These are phyloP conservation scores for Excoecaria agallocha DNA, from an alignment of 345 rosid genomes.

Conservation along the genomic window DNA sequence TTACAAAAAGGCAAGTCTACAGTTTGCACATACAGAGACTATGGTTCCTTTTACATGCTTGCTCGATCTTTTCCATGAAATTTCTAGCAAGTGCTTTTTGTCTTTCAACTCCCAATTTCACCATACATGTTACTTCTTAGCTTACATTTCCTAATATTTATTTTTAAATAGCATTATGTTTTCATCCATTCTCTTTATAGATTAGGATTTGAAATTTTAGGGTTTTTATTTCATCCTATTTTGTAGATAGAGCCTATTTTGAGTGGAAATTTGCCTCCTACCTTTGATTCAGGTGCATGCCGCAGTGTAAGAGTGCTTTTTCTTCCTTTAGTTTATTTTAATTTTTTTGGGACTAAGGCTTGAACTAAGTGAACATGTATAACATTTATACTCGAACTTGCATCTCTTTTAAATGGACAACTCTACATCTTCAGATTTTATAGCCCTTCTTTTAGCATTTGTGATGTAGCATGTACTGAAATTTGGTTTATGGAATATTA, in stretches of 20 bases:
- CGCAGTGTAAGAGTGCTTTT: slow-evolving; percentile 33
- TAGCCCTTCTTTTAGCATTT: neutral
- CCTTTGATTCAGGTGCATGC: slow-evolving; percentile 30
- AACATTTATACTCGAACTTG: neutral
- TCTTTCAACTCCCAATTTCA: slow-evolving; percentile 1
- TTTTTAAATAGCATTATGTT: neutral
- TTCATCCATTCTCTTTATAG: neutral
- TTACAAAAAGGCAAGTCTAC: slow-evolving; percentile 84
- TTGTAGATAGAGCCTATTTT: slow-evolving; percentile 39
- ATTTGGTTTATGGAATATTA: neutral
- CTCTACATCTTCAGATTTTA: no score
- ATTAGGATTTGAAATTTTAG: slow-evolving; percentile 7
- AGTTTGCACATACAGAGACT: slow-evolving; percentile 97
- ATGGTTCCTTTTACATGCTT: slow-evolving; percentile 91
- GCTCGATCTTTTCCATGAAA: slow-evolving; percentile 90
- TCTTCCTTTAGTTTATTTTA: neutral
- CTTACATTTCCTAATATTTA: neutral
- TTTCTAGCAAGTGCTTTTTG: slow-evolving; percentile 56
- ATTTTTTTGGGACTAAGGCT: neutral
- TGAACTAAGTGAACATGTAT: neutral
- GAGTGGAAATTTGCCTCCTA: no score
- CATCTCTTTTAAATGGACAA: neutral
- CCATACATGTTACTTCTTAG: neutral
- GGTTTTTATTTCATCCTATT: slow-evolving; percentile 6
- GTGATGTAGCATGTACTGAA: slow-evolving; percentile 50